Evolutionary conservation across 345 rosid species (phyloP).

Genomic region (Gynandropsis gynandra): DNA sequence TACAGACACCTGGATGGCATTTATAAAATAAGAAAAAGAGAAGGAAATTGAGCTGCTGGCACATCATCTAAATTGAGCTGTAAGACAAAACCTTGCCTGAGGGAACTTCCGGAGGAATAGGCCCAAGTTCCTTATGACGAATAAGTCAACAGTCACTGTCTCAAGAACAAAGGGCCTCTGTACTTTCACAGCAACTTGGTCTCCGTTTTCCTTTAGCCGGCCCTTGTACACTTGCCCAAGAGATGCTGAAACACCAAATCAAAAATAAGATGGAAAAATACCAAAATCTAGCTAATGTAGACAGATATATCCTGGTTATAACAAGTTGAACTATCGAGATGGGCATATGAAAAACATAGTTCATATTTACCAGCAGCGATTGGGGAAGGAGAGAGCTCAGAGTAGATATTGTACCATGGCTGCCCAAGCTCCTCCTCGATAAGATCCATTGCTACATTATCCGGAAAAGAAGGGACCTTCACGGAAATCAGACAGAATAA

Average conservation of each 20-base stretch:
- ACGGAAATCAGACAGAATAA: slow-evolving; percentile 30
- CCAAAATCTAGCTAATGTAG: neutral
- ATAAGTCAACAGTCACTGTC: slow-evolving; percentile 91
- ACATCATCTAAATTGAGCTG: slow-evolving; percentile 21
- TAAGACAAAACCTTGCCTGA: slow-evolving; percentile 49
- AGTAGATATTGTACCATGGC: slow-evolving; percentile 80
- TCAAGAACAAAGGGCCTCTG: slow-evolving; percentile 96
- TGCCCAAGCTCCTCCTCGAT: slow-evolving; percentile 88
- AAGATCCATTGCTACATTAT: slow-evolving; percentile 94
- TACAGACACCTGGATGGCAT: slow-evolving; percentile 48
- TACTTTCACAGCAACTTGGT: slow-evolving; percentile 89
- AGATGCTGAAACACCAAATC: slow-evolving; percentile 56
- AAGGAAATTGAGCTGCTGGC: neutral
- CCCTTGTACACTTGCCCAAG: slow-evolving; percentile 97
- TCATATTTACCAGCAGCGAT: slow-evolving; percentile 75
- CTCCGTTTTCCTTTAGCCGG: slow-evolving; percentile 78
- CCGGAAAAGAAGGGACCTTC: slow-evolving; percentile 99
- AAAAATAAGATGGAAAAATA: slow-evolving; percentile 9
- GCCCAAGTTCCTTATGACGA: slow-evolving; percentile 74
- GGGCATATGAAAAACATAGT: neutral
- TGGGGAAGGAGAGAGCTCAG: slow-evolving; percentile 91
- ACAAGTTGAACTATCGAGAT: neutral
- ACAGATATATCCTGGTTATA: too few relatives aligned
- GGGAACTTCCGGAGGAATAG: slow-evolving; percentile 81
- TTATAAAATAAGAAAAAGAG: slow-evolving; percentile 6